These are phyloP conservation scores for Suillus sp. DNA, from an alignment of 768 basidiomycete species.

Conservation along the genomic window DNA sequence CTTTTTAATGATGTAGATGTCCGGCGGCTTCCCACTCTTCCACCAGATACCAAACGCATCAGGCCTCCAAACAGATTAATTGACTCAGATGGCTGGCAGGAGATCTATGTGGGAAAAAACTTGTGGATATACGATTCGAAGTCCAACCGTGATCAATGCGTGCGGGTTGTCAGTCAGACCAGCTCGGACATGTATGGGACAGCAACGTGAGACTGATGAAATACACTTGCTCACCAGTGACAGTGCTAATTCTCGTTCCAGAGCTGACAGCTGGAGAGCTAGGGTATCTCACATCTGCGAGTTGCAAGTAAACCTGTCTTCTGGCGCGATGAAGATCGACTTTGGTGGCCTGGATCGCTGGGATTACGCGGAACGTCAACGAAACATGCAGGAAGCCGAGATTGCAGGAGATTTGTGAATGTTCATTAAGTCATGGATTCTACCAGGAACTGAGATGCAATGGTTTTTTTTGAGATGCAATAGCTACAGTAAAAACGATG, in stretches of 20 bases:
- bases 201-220: slow-evolving; percentile 61
- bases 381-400: slow-evolving; percentile 64
- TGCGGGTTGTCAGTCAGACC: slow-evolving; percentile 61
- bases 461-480: slow-evolving; percentile 24
- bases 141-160: slow-evolving; percentile 69
- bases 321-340: slow-evolving; percentile 64
- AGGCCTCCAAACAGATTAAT: slow-evolving; percentile 58
- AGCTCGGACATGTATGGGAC: slow-evolving; percentile 70
- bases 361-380: slow-evolving; percentile 61
- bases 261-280: slow-evolving; percentile 83
- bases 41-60: slow-evolving; percentile 47
- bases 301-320: slow-evolving; percentile 66
- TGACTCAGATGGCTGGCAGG: slow-evolving; percentile 68
- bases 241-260: slow-evolving; percentile 32
- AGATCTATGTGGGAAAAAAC: slow-evolving; percentile 66
- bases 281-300: slow-evolving; percentile 70
- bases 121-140: slow-evolving; percentile 75
- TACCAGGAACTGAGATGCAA: slow-evolving; percentile 17
- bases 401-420: not conserved
- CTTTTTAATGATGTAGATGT: slow-evolving; percentile 74
- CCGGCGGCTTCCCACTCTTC: slow-evolving; percentile 51
- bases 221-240: not conserved
- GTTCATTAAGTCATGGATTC: not conserved
- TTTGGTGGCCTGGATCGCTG: slow-evolving; percentile 79
- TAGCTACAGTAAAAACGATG: slow-evolving; percentile 30